A percentile compares a stretch with the other conserved stretches of the same genome.
Conservation (phyloP, 2,329 filamentous ascomycete genomes). For the Curvularia eragrostidis region DNA sequence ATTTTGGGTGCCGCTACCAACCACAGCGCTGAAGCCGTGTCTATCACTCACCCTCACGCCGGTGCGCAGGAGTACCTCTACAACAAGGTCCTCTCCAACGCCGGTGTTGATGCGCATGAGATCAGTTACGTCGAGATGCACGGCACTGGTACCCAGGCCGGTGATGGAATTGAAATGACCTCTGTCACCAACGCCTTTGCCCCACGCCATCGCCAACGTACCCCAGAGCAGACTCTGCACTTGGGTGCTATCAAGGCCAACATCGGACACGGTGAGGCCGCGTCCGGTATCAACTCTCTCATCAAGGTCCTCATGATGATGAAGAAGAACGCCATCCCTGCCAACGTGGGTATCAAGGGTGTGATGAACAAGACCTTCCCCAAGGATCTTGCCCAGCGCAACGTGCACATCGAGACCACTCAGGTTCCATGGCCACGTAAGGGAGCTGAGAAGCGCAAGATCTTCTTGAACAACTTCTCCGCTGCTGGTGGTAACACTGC, state of each 20-base stretch:
- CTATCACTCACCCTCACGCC: conserved; percentile 83
- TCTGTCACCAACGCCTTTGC: conserved; percentile 73
- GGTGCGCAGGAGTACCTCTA: conserved; percentile 77
- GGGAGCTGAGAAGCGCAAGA: conserved; percentile 56
- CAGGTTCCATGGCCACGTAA: conserved; percentile 57
- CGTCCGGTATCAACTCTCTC: conserved; percentile 62
- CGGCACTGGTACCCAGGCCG: conserved; percentile 85
- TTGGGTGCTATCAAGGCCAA: conserved; percentile 64
- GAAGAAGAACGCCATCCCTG: conserved; percentile 61
- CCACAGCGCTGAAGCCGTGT: conserved; percentile 80
- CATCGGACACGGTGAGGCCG: conserved; percentile 62
- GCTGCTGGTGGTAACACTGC: conserved; percentile 62
- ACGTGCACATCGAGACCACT: conserved; percentile 59
- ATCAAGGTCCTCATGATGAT: conserved; percentile 63
- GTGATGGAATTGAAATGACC: conserved; percentile 81
- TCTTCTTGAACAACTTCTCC: conserved; percentile 63
- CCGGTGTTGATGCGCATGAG: conserved; percentile 76
- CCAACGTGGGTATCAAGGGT: conserved; percentile 63
- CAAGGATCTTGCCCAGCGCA: conserved; percentile 59
- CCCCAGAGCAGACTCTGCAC: conserved; percentile 58
- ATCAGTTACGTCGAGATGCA: conserved; percentile 90
- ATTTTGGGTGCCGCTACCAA: conserved; percentile 79
- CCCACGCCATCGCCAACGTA: conserved; percentile 58
- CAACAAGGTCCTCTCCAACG: conserved; percentile 71
- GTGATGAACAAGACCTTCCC: conserved; percentile 64